Conservation (phyloP, 2,329 filamentous ascomycete genomes). For the Fusarium brachygibbosum region DNA sequence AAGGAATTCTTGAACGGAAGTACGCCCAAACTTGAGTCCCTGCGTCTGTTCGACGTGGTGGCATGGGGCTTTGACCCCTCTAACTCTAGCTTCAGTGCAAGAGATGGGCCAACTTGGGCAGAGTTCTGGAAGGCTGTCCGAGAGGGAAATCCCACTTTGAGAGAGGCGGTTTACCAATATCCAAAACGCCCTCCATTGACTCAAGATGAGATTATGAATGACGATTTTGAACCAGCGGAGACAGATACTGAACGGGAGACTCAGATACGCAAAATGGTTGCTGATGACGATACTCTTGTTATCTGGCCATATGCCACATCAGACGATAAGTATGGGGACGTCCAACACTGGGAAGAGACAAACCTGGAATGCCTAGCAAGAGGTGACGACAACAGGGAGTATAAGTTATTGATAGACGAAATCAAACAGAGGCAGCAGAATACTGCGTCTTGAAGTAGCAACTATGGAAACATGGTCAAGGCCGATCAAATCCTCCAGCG, state of each 20-base stretch:
- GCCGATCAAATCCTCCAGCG: constrained; percentile 22
- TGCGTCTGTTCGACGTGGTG: neutral
- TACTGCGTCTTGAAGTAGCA: neutral
- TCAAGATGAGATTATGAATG: neutral
- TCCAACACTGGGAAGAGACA: neutral
- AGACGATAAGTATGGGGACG: neutral
- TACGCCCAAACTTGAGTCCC: neutral
- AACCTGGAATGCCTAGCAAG: neutral
- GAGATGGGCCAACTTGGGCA: neutral
- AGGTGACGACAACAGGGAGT: constrained; percentile 16
- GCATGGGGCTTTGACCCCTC: neutral
- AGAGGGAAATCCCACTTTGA: neutral
- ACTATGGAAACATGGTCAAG: neutral
- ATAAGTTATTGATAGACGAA: neutral
- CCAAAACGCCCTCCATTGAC: neutral
- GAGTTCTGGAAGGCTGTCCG: constrained; percentile 4
- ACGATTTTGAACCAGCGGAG: neutral
- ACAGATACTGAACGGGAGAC: neutral
- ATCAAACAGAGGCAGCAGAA: neutral
- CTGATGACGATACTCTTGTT: neutral
- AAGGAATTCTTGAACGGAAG: neutral
- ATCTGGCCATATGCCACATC: constrained; percentile 17
- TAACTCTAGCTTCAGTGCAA: accelerated
- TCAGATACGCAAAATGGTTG: neutral
- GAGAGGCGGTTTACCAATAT: neutral